Base-by-base conservation (phyloP, 108 stramenopile species). In the Nitzschia inconspicua region DNA sequence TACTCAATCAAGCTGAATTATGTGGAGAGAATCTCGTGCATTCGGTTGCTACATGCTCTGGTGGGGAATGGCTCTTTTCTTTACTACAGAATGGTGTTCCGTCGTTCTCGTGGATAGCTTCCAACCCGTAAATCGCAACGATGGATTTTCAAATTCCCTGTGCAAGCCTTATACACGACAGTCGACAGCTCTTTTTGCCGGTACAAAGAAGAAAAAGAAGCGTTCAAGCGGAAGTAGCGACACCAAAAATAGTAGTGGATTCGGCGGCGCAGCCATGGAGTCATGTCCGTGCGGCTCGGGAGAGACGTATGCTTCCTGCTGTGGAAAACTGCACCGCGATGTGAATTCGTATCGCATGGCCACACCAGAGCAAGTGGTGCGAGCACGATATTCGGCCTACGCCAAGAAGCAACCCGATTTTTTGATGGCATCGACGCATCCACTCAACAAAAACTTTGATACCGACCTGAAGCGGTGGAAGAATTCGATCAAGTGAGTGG, bases 321-420 rank as follows among this genome's bases (percentile, higher is more conserved):
- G 85, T 49, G 80, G 82, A 1, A 76, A 55, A 36, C 25, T 87
- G 13, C 85, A 87, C 54, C 73, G 62, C 8, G 72, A 82, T 47
- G 51, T 66, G 16, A 64, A 69, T 0, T 75, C 67, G 1, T 82
- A 44, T 57, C 66, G 70, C 26, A 36, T 44, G 20, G 85, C 82
- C 16, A 60, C 85, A 28, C 62, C 82, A 0, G 77, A 75, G 42
- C 70, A 87, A 23, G 64, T 87, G 39, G 85, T 87, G 2, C 57
- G 80, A 32, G 85, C 85, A 24, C 51, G 85, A 23, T 87, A 87
- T 64, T 82, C 82, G 16, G 85, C 85, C 2, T 87, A 87, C 60
- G 79, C 85, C 42, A 78, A 79, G 43, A 70, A 82, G 32, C 30
- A 68, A 14, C 67, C 83, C 20, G 85, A 87, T 44, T 87, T 87